Evolutionary conservation across 345 rosid species (phyloP), one percentile per base, ranked within the genome.

Genomic region (Eucalyptus camaldulensis): DNA sequence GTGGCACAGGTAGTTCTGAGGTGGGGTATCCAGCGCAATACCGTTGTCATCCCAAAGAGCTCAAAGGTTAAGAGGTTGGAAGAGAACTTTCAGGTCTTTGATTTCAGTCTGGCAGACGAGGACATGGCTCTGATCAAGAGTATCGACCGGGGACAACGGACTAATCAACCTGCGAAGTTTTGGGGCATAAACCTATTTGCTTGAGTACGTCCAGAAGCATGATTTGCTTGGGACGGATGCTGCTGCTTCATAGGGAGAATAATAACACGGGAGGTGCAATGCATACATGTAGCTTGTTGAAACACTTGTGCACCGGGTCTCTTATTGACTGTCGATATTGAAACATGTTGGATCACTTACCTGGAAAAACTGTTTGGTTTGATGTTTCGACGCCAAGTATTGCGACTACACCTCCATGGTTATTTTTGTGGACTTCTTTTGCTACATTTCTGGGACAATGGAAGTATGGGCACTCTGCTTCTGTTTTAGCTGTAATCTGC

Each of bases 161-260:
- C 95, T 80, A 96, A 96, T 90, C 95, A 94, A 87, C 98, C 98
- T 8, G 96, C 96, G 87, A 93, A 91, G 93, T 94, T 95, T 86
- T 97, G 99, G 99, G 98, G 98, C 87, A 90, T 97, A 25, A 94
- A 97, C 93, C 92, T 95, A 21, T 96, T 88, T 91, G 98, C 99
- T 89, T 95, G 93, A 91, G 91, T 83, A 87, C 10, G 27, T 37
- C 43, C 24, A 21, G 9, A 29, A 24, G 54, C 40, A 67, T n/a
- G 85, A 29, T 87, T 44, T 65, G 80, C 83, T 87, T 16, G 24
- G 54, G 22, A 40, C 31, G 7, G 37, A 62, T 86, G 80, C 76
- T 16, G 33, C 37, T 87, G n/a, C 76, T 22, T 21, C 76, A 27
- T 37, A 10, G 3, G 83, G 45, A 72, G 45, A 72, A 72, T 72